Evolutionary conservation across 306 rosid species (phyloP), one percentile per base, ranked within the genome.

Genomic region (Acacia melanoxylon): DNA sequence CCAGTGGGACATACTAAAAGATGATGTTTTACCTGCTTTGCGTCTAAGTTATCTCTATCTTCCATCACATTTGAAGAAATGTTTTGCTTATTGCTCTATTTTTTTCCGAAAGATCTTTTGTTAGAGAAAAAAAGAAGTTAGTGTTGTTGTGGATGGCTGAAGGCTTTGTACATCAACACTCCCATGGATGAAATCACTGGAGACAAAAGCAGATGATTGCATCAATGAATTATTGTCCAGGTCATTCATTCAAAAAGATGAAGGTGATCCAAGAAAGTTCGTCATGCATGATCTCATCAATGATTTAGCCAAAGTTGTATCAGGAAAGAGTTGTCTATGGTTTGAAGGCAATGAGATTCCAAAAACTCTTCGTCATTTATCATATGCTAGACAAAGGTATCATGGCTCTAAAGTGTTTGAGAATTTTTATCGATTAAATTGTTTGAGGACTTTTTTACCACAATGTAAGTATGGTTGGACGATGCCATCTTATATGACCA

Each of bases 81-180:
- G 85, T 68, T 81, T 76, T 33, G 85, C 85, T 20, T 82, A 82
- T 58, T 82, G 81, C 42, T 76, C 85, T 10, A 68, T 82, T n/a
- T 76, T n/a, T 76, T 77, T 29, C 85, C 90, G 12, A 83, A 85
- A 15, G 72, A 37, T 24, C 3, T 22, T 8, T 3, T 7, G 6
- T 59, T 82, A 27, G 12, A 77, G 8, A 84, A 49, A 48, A 49
- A 48, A 77, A 80, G 61, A 2, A 37, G 0, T 25, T 86, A 33
- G 24, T 86, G 14, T 40, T 52, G 29, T 59, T 84, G 1, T 86
- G 87, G 92, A 83, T 85, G 89, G 90, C 84, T 8, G 87, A 89
- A 74, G 88, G 87, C 2, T 74, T 86, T 3, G 31, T 88, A 2
- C 63, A 37, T 1, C 24, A 77, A n/a, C 1, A 68, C 14, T 45